Evolutionary conservation across 2,329 filamentous ascomycete species (phyloP), one percentile per base, ranked within the genome.

Genomic region (Cladosporium sp.): DNA sequence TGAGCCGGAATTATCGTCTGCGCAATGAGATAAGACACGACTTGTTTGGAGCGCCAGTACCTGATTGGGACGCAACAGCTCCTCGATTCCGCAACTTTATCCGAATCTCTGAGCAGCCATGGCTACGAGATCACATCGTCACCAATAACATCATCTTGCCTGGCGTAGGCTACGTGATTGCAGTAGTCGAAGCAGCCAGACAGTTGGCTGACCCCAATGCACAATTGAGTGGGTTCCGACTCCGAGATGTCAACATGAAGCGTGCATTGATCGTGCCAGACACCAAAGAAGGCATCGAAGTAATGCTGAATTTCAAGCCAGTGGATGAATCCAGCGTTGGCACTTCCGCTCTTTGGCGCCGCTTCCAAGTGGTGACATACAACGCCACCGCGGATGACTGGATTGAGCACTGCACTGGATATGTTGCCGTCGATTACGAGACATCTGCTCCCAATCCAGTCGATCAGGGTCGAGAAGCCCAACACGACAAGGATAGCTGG

Each of bases 261-360:
- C 79, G 78, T 57, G 80, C 82, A 2, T 77, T 85, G 72, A 72
- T 84, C 4, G 72, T 84, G 8, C 79, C 80, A 3, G 69, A 72
- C 34, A 77, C 73, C 1, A 55, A 68, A 4, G 75, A 78, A 57
- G 81, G 82, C 0, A 69, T 84, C 0, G 81, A 85, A 64, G 76
- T 79, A 61, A 75, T 75, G 4, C 69, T 84, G 51, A 37, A 19
- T 9, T 43, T 51, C 1, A 51, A 39, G 12, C 49, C 49, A 38
- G 30, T 36, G 5, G 49, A 36, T 15, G 49, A 51, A 28, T 51
- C 49, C 7, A 39, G 36, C 6, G 30, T 51, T 25, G 49, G 36
- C 49, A 51, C 30, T 25, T 39, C 30, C 7, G 49, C 30, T 5
- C 42, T 28, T 28, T 45, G 42, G 42, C 42, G 42, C 42, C 22